phyloP scores from a whole-genome alignment of 192 early-diverging fungal species.

The Linnemannia elongata region DNA sequence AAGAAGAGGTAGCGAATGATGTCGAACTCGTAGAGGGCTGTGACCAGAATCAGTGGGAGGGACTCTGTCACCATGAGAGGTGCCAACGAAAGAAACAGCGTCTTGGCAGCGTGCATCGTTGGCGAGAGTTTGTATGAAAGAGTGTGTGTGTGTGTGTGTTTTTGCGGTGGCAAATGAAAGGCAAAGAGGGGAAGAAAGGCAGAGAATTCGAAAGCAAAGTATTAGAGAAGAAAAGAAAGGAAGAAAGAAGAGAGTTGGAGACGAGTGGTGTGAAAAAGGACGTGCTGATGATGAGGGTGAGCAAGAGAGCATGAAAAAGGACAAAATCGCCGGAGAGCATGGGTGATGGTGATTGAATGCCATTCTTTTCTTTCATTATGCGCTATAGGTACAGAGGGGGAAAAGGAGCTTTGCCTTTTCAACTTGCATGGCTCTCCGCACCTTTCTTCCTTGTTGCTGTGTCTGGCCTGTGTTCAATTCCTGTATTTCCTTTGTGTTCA shows the following conservation, averaged over 20 bases:
- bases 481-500: neutral
- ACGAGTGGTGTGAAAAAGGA: neutral
- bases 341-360: neutral
- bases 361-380: neutral
- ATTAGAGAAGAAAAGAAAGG: neutral
- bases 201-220: neutral
- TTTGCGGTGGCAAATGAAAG: no score
- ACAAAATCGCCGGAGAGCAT: neutral
- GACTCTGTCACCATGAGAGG: slow-evolving; percentile 13
- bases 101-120: neutral
- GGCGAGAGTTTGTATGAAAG: neutral
- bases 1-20: slow-evolving; percentile 29
- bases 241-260: neutral
- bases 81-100: neutral
- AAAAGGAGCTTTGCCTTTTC: neutral
- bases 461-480: neutral
- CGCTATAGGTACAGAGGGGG: neutral
- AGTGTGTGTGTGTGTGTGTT: neutral
- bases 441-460: neutral
- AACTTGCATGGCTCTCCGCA: neutral
- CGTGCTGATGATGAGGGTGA: no score
- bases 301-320: neutral
- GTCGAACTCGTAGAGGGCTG: slow-evolving; percentile 17
- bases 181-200: neutral
- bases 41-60: slow-evolving; percentile 28